Conservation (phyloP, 2,329 filamentous ascomycete species). For the Stagonosporopsis tanaceti region DNA sequence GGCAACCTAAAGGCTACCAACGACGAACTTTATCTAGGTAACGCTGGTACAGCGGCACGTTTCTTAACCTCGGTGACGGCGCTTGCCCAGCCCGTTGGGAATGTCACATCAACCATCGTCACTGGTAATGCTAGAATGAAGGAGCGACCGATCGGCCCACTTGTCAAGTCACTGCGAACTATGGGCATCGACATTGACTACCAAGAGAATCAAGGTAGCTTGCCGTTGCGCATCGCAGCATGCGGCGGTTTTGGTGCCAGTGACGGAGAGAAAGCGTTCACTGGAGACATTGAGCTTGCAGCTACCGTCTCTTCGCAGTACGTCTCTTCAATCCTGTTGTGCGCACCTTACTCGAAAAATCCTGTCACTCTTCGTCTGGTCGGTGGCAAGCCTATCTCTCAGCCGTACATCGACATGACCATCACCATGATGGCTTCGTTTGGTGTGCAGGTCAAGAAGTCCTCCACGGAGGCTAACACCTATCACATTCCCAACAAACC, state of each 20-base stretch:
- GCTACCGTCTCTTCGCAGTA: slow-evolving; percentile 99
- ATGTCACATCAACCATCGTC: slow-evolving; percentile 74
- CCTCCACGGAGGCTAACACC: slow-evolving; percentile 81
- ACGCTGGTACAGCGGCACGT: slow-evolving; percentile 93
- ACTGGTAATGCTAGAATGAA: slow-evolving; percentile 98
- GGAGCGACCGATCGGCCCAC: slow-evolving; percentile 87
- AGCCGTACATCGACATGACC: slow-evolving; percentile 98
- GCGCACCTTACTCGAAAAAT: slow-evolving; percentile 93
- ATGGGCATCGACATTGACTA: slow-evolving; percentile 92
- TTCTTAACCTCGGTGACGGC: slow-evolving; percentile 93
- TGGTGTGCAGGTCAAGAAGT: slow-evolving; percentile 80
- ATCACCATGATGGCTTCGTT: slow-evolving; percentile 97
- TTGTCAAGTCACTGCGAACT: slow-evolving; percentile 85
- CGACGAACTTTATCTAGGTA: slow-evolving; percentile 87
- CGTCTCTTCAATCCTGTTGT: slow-evolving; percentile 96
- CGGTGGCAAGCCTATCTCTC: slow-evolving; percentile 96
- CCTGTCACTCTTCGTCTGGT: slow-evolving; percentile 89
- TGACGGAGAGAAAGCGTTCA: slow-evolving; percentile 64
- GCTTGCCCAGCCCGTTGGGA: slow-evolving; percentile 72
- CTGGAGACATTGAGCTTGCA: slow-evolving; percentile 87
- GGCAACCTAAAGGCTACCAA: slow-evolving; percentile 79
- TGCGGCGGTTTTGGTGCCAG: slow-evolving; percentile 68
- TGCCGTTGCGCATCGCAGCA: slow-evolving; percentile 84
- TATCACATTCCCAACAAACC: slow-evolving; percentile 89
- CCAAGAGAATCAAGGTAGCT: slow-evolving; percentile 79